Evolutionary conservation across 169 alveolate species (phyloP).

Genomic region (Cryptosporidium bovis): DNA sequence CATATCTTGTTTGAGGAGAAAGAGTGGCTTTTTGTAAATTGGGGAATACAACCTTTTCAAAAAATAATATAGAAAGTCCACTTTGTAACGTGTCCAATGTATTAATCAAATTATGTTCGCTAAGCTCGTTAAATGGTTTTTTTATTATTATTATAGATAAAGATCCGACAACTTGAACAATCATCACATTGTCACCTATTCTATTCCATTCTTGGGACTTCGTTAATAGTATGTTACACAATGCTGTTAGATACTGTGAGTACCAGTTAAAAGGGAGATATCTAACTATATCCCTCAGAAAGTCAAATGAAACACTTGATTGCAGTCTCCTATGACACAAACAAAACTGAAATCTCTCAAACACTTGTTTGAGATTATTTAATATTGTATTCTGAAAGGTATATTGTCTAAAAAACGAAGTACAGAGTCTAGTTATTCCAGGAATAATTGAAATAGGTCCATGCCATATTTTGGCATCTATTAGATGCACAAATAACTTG

Average conservation of each 20-base stretch:
- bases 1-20: slow-evolving; percentile 53
- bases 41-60: slow-evolving; percentile 65
- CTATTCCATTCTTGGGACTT: slow-evolving; percentile 72
- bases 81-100: slow-evolving; percentile 40
- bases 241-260: slow-evolving; percentile 79
- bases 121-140: slow-evolving; percentile 24
- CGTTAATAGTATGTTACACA: slow-evolving; percentile 82
- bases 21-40: slow-evolving; percentile 51
- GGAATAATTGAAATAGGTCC: slow-evolving; percentile 76
- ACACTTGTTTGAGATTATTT: slow-evolving; percentile 81
- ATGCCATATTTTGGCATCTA: slow-evolving; percentile 64
- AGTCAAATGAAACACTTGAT: slow-evolving; percentile 81
- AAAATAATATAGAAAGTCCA: slow-evolving; percentile 41
- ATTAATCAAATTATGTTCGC: slow-evolving; percentile 13
- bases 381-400: slow-evolving; percentile 80
- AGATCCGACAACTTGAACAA: slow-evolving; percentile 50
- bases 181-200: slow-evolving; percentile 29
- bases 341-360: slow-evolving; percentile 85
- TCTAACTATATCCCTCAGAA: slow-evolving; percentile 81
- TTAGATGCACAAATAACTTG: slow-evolving; percentile 46
- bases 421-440: slow-evolving; percentile 83
- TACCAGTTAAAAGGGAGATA: slow-evolving; percentile 82
- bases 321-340: slow-evolving; percentile 84
- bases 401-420: slow-evolving; percentile 82
- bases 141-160: slow-evolving; percentile 37